Evolutionary conservation across 2,329 filamentous ascomycete genomes (phyloP).

Genomic region (Claviceps cyperi): DNA sequence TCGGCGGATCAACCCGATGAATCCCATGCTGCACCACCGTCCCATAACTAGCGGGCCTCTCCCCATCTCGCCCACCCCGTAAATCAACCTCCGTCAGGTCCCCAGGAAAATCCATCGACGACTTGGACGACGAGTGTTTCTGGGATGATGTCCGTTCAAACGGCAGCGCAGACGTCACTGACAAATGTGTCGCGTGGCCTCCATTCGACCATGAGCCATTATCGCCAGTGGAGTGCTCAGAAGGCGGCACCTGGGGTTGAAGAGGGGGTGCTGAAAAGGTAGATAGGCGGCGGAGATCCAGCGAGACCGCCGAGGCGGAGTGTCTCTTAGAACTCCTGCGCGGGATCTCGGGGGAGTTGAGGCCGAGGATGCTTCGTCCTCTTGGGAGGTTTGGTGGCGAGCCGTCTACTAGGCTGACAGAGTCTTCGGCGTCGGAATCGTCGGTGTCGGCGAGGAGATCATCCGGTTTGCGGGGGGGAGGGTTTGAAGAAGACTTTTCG

Average conservation of each 20-base stretch:
- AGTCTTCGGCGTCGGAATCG: slow-evolving; percentile 27
- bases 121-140: slow-evolving; percentile 34
- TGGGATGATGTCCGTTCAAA: slow-evolving; percentile 43
- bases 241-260: slow-evolving; percentile 6
- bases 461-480: slow-evolving; percentile 15
- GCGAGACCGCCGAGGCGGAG: slow-evolving; percentile 25
- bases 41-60: slow-evolving; percentile 40
- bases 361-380: not conserved
- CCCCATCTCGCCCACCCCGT: slow-evolving; percentile 21
- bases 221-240: slow-evolving; percentile 7
- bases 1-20: slow-evolving; percentile 34
- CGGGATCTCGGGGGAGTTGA: slow-evolving; percentile 44
- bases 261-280: slow-evolving; percentile 1
- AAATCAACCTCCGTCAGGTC: slow-evolving; percentile 29
- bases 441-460: slow-evolving; percentile 32
- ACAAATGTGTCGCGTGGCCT: slow-evolving; percentile 4
- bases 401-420: slow-evolving; percentile 15
- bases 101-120: slow-evolving; percentile 33
- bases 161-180: slow-evolving; percentile 26
- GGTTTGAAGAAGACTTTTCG: slow-evolving; percentile 11
- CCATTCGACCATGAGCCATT: not conserved
- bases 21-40: slow-evolving; percentile 44
- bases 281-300: slow-evolving; percentile 15
- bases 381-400: slow-evolving; percentile 12
- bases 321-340: slow-evolving; percentile 58